A percentile compares a stretch with the other conserved stretches of the same genome.
These are phyloP conservation scores for Cenococcum geophilum DNA, from an alignment of 495 filamentous ascomycete species.

Conservation along the genomic window DNA sequence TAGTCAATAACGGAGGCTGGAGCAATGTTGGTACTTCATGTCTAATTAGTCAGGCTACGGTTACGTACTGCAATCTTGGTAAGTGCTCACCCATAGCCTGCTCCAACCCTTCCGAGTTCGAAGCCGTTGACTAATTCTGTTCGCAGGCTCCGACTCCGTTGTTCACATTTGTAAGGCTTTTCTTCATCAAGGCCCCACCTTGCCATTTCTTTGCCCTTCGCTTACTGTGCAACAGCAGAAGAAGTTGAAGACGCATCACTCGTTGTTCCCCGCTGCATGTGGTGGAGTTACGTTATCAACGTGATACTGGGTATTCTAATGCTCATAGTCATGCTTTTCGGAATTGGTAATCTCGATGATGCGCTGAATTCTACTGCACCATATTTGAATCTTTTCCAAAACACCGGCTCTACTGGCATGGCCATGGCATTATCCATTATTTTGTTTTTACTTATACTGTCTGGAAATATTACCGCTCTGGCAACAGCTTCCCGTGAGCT, in stretches of 20 bases:
- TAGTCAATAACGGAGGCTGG: slow-evolving; percentile 39
- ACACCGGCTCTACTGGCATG: slow-evolving; percentile 28
- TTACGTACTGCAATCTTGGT: slow-evolving; percentile 40
- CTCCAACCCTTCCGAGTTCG: not conserved
- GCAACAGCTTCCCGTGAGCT: slow-evolving; percentile 36
- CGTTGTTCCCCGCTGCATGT: slow-evolving; percentile 31
- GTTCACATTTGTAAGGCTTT: slow-evolving; percentile 20
- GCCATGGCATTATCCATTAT: slow-evolving; percentile 29
- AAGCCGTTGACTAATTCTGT: not conserved
- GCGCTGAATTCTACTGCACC: slow-evolving; percentile 27
- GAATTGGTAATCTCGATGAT: slow-evolving; percentile 28
- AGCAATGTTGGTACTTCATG: slow-evolving; percentile 35
- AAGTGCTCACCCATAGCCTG: slow-evolving; percentile 2
- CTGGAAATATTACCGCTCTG: slow-evolving; percentile 35
- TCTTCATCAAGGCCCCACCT: too few species aligned
- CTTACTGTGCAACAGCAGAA: slow-evolving; percentile 15
- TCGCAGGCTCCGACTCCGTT: slow-evolving; percentile 23
- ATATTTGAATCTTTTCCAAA: slow-evolving; percentile 31
- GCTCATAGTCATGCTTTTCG: slow-evolving; percentile 36
- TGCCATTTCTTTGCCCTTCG: too few species aligned
- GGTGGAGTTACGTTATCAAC: slow-evolving; percentile 28
- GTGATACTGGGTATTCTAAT: slow-evolving; percentile 31
- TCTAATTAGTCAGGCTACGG: slow-evolving; percentile 39
- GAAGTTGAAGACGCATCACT: slow-evolving; percentile 34
- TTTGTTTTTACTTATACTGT: slow-evolving; percentile 30